Conservation (phyloP, 768 basidiomycete species). For the Tylopilus subfusipes region DNA sequence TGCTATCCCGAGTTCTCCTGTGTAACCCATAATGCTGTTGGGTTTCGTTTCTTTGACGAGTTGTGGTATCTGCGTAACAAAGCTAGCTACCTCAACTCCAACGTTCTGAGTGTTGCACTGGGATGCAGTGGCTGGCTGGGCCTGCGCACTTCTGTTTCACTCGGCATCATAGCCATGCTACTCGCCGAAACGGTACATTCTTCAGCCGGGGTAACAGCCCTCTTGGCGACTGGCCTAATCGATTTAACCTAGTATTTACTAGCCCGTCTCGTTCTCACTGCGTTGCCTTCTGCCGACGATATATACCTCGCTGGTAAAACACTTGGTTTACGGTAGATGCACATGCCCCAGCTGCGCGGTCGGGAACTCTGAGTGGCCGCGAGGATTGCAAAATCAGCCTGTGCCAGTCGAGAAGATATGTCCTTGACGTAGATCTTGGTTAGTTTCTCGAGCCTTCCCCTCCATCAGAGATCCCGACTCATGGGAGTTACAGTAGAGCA, state of each 20-base stretch:
- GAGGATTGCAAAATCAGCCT: neutral
- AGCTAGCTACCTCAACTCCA: slow-evolving; percentile 47
- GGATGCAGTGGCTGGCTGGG: too few relatives aligned
- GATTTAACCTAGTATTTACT: slow-evolving; percentile 52
- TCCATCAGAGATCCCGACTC: neutral
- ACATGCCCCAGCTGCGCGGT: neutral
- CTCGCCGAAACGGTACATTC: slow-evolving; percentile 51
- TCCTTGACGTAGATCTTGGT: neutral
- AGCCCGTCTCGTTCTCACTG: slow-evolving; percentile 21
- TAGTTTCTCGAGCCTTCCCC: neutral
- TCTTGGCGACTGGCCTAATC: slow-evolving; percentile 44
- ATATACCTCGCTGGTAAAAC: neutral
- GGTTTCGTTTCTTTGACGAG: too few relatives aligned
- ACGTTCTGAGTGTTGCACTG: slow-evolving; percentile 41
- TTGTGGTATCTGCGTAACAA: slow-evolving; percentile 50
- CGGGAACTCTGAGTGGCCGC: neutral
- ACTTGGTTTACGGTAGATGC: slow-evolving; percentile 37
- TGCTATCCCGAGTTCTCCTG: too few relatives aligned
- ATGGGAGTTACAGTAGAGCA: slow-evolving; percentile 1
- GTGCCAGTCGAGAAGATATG: neutral
- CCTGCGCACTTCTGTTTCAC: slow-evolving; percentile 35
- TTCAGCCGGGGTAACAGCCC: slow-evolving; percentile 56
- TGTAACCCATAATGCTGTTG: too few relatives aligned
- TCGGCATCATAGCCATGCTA: slow-evolving; percentile 47
- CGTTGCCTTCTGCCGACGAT: too few relatives aligned